A percentile compares a stretch with the other conserved stretches of the same genome.
These are phyloP conservation scores for Chlorella variabilis DNA, from an alignment of 163 green algal genomes.

Conservation along the genomic window DNA sequence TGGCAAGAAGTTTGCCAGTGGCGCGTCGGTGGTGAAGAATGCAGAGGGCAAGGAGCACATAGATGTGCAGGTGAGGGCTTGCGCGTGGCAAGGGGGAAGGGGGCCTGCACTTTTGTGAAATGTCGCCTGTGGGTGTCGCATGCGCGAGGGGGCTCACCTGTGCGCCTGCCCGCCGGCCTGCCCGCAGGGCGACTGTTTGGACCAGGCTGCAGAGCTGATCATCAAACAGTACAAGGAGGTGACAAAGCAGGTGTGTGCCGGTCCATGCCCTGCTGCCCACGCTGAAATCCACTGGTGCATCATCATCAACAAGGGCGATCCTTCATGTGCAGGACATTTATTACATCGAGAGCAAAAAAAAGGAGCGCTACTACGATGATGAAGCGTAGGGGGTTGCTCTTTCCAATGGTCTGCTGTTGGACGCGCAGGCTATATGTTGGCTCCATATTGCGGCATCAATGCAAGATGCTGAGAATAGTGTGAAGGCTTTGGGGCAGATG, in stretches of 20 bases:
- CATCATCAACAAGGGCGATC: too few species aligned
- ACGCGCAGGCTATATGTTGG: too few species aligned
- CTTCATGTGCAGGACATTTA: conserved; percentile 78
- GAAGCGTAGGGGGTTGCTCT: conserved; percentile 15
- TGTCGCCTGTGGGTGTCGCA: too few species aligned
- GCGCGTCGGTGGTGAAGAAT: conserved; percentile 90
- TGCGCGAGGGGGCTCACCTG: too few species aligned
- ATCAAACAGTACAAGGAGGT: conserved; percentile 73
- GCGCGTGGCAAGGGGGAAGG: neutral
- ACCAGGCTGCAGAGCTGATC: conserved; percentile 76
- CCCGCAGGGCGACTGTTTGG: conserved; percentile 84
- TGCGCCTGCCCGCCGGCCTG: neutral
- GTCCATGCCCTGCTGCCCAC: too few species aligned
- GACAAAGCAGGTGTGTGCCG: conserved; percentile 54
- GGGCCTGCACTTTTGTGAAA: neutral
- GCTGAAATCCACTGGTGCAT: too few species aligned
- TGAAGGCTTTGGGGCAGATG: too few species aligned
- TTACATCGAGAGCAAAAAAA: conserved; percentile 80
- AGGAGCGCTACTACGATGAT: conserved; percentile 54
- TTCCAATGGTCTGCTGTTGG: too few species aligned
- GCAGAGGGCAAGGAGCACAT: conserved; percentile 94
- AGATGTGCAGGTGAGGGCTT: conserved; percentile 71
- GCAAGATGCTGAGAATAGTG: too few species aligned
- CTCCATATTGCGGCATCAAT: too few species aligned
- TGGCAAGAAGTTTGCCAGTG: conserved; percentile 99